Evolutionary conservation across 1,284 basidiomycete species (phyloP).

Genomic region (Boletus semigastroideus): DNA sequence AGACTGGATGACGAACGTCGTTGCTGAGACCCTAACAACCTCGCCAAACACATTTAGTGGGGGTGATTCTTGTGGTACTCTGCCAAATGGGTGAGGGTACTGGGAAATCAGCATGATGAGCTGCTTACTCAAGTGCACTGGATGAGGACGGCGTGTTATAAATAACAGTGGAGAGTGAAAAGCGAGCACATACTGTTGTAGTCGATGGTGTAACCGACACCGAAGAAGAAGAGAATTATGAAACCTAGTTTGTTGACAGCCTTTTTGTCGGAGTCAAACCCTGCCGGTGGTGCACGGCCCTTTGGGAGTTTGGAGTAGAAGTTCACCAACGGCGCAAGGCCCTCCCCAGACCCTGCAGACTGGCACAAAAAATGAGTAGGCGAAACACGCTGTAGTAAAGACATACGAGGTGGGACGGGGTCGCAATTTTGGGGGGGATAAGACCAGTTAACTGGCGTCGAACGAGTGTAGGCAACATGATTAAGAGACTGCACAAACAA

Average conservation of each 20-base stretch:
- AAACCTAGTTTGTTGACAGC: constrained; percentile 76
- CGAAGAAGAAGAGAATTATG: constrained; percentile 75
- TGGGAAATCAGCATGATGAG: constrained; percentile 2
- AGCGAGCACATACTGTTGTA: constrained; percentile 75
- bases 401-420: constrained; percentile 82
- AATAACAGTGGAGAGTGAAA: constrained; percentile 2
- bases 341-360: constrained; percentile 78
- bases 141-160: constrained; percentile 5
- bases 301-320: constrained; percentile 95
- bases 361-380: constrained; percentile 26
- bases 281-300: constrained; percentile 62
- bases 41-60: constrained; percentile 45
- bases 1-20: constrained; percentile 10
- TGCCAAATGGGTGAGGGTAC: constrained; percentile 36
- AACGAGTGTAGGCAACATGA: constrained; percentile 81
- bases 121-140: constrained; percentile 78
- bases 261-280: constrained; percentile 79
- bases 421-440: constrained; percentile 94
- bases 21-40: neutral
- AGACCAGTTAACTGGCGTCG: constrained; percentile 81
- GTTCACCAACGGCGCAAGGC: constrained; percentile 82
- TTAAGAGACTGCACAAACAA: neutral
- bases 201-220: constrained; percentile 86
- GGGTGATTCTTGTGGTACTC: constrained; percentile 89
- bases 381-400: rapidly evolving